phyloP scores from a whole-genome alignment of 805 yeast species.

The Phaffomyces antillensis region DNA sequence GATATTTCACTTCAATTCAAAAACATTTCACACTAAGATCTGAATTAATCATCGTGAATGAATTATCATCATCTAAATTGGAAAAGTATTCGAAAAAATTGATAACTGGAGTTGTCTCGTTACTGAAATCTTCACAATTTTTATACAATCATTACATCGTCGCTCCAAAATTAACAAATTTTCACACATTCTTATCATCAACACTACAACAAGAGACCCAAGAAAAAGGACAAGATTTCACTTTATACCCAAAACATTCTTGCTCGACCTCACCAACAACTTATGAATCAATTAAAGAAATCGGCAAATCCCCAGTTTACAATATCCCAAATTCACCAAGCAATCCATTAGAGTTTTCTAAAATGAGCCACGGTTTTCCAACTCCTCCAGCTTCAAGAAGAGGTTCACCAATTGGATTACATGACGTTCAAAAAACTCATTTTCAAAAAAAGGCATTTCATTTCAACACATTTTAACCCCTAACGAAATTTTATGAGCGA shows the following conservation, averaged over 20 bases:
- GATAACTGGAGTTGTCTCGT: slow-evolving; percentile 3
- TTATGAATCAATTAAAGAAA: slow-evolving; percentile 2
- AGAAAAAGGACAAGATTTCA: background rate
- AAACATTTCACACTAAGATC: slow-evolving; percentile 2
- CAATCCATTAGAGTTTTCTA: slow-evolving; percentile 1
- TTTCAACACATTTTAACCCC: slow-evolving; percentile 21
- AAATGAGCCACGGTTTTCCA: slow-evolving; percentile 5
- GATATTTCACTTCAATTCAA: background rate
- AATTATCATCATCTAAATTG: slow-evolving; percentile 4
- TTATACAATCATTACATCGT: slow-evolving; percentile 2
- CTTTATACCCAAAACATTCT: background rate
- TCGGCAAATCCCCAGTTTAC: background rate
- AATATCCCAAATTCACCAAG: slow-evolving; percentile 8
- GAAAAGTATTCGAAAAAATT: slow-evolving; percentile 9
- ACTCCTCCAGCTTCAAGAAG: slow-evolving; percentile 24
- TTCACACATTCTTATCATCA: slow-evolving; percentile 4
- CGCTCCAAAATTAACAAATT: background rate
- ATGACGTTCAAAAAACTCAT: slow-evolving; percentile 2
- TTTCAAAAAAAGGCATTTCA: background rate
- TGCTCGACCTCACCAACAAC: slow-evolving; percentile 8
- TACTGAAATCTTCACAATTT: slow-evolving; percentile 3
- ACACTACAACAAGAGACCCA: slow-evolving; percentile 8
- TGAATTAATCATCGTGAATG: background rate
- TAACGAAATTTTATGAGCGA: slow-evolving; percentile 3
- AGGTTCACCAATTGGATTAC: slow-evolving; percentile 22